Base-by-base conservation (phyloP, 208 protist genomes). In the Jaenimonas drosophilae region DNA sequence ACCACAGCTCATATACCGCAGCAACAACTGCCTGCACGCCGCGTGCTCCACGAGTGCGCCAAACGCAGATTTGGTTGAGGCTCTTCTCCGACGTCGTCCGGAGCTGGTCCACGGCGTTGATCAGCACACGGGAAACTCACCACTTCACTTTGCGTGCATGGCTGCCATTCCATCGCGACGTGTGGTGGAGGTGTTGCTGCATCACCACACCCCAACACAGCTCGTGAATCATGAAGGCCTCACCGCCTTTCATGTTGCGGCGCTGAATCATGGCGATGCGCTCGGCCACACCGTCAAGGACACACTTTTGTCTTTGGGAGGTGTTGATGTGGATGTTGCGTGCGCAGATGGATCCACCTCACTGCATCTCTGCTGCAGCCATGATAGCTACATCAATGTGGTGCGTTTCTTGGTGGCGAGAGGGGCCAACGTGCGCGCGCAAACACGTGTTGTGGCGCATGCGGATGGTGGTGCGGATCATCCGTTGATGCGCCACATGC, bases 181-280 rank as follows among this genome's bases (percentile, higher is more conserved):
- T 0, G 59, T 68, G 14, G 44, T 80, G 25, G 51, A 54, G 36
- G 23, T 38, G 32, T 59, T 80, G 14, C 28, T 80, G 17, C 14
- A 65, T 11, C 1, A 31, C 20, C 61, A 62, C 0, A 53, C 49
- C 0, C 24, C 41, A 0, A 26, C 40, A 2, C 0, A 31, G 20
- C 21, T 37, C n/a, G 46, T 40, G n/a, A 80, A 70, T 28, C 5
- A 29, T 3, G 42, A 36, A 1, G 71, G 71, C 4, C 49, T 65
- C 34, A 68, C 71, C 0, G 54, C 71, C 0, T 71, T 80, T 11
- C 71, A 80, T 34, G 4, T 75, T 2, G 53, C 54, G n/a, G 36
- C 71, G 21, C 45, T 70, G 48, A 76, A 76, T 48, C 4, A 1
- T 1, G 46, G 42, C 6, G 68, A 76, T 27, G 16, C 16, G 27